A percentile compares a stretch with the other conserved stretches of the same genome.
These are phyloP conservation scores for Penicillium sp. DNA, from an alignment of 2,329 filamentous ascomycete species.

Conservation along the genomic window DNA sequence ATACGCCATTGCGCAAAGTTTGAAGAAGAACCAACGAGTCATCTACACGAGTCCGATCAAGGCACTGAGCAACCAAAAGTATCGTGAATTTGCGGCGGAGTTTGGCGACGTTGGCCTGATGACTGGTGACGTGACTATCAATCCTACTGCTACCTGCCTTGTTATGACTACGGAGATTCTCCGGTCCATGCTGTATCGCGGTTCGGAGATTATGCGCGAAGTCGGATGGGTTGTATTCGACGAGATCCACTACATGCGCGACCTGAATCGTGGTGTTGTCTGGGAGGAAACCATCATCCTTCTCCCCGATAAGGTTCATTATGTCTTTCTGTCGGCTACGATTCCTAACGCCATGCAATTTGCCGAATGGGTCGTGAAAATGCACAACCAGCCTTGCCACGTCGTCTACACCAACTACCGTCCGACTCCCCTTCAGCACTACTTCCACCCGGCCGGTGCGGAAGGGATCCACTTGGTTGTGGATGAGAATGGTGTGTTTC, in stretches of 20 bases:
- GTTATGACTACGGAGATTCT: slow-evolving; percentile 99
- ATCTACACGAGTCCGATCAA: slow-evolving; percentile 99
- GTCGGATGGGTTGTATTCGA: slow-evolving; percentile 98
- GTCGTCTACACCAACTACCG: slow-evolving; percentile 99
- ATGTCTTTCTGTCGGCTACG: slow-evolving; percentile 96
- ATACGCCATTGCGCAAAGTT: slow-evolving; percentile 95
- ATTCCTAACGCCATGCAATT: slow-evolving; percentile 99
- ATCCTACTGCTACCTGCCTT: slow-evolving; percentile 94
- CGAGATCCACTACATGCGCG: slow-evolving; percentile 97
- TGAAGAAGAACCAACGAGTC: slow-evolving; percentile 96
- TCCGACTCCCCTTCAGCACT: slow-evolving; percentile 94
- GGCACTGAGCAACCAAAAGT: slow-evolving; percentile 97
- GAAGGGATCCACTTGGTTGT: slow-evolving; percentile 93
- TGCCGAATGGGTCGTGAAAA: slow-evolving; percentile 98
- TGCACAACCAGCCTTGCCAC: slow-evolving; percentile 95
- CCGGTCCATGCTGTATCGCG: slow-evolving; percentile 95
- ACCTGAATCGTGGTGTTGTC: slow-evolving; percentile 85
- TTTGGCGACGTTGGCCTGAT: slow-evolving; percentile 97
- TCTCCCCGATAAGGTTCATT: slow-evolving; percentile 96
- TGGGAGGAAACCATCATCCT: slow-evolving; percentile 99
- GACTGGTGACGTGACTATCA: slow-evolving; percentile 99
- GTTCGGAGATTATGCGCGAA: slow-evolving; percentile 99
- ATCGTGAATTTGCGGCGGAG: slow-evolving; percentile 90
- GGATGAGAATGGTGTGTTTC: slow-evolving; percentile 94
- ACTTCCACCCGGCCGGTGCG: slow-evolving; percentile 92